These are phyloP conservation scores for Chenopodium berlandieri DNA, from an alignment of 148 eudicot species.

Conservation along the genomic window DNA sequence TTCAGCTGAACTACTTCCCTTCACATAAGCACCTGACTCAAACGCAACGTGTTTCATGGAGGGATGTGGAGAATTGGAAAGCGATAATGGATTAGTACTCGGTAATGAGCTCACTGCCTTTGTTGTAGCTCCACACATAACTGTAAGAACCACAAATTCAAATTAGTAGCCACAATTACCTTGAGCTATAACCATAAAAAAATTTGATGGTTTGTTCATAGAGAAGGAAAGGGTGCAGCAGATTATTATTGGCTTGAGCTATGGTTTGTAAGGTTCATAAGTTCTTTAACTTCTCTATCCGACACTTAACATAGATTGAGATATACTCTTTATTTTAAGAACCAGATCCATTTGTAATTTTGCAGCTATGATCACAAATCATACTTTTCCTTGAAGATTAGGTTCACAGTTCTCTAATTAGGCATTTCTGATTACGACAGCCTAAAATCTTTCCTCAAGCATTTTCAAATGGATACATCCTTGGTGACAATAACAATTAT, in stretches of 20 bases:
- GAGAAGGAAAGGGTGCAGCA: not conserved
- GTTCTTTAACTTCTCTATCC: too few species aligned
- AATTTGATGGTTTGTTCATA: not conserved
- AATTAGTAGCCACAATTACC: not conserved
- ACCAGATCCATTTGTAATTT: too few species aligned
- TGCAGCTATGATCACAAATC: too few species aligned
- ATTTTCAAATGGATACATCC: not conserved
- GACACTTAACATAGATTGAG: not conserved
- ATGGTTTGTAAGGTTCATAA: not conserved
- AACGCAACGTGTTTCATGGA: slow-evolving; percentile 2
- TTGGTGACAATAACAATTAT: not conserved
- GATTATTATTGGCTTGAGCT: not conserved
- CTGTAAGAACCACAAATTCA: slow-evolving; percentile 8
- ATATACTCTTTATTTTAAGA: not conserved
- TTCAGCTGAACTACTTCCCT: slow-evolving; percentile 27
- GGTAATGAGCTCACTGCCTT: not conserved
- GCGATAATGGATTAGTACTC: not conserved
- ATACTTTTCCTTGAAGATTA: too few species aligned
- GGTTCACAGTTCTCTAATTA: too few species aligned
- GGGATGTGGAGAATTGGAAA: not conserved
- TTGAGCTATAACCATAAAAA: not conserved
- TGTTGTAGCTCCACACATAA: slow-evolving; percentile 11
- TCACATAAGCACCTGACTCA: slow-evolving; percentile 22
- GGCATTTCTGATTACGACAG: too few species aligned
- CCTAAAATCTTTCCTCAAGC: not conserved